Percentiles rank a stretch among this genome's conserved stretches.
phyloP scores from a whole-genome alignment of 148 eudicot genomes.

The Beta vulgaris region DNA sequence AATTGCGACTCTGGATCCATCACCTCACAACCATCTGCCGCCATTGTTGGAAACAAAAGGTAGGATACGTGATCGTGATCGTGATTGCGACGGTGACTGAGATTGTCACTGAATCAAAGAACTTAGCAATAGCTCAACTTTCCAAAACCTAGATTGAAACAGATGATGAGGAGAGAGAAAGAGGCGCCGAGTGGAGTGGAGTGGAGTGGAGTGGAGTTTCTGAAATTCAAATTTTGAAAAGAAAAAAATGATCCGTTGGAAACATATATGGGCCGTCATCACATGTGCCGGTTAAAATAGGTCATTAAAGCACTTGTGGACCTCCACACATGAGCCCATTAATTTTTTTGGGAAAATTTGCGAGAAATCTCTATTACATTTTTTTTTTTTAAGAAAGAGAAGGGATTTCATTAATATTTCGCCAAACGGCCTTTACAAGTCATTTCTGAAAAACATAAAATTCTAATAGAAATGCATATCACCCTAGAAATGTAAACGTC shows the following conservation, averaged over 20 bases:
- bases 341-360: too few species aligned
- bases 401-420: too few species aligned
- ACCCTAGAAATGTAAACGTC: too few species aligned
- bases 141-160: not conserved
- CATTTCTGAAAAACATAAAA: too few species aligned
- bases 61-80: too few species aligned
- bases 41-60: constrained; percentile 7
- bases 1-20: constrained; percentile 73
- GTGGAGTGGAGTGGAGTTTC: not conserved
- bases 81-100: not conserved
- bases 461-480: too few species aligned
- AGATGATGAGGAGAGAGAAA: not conserved
- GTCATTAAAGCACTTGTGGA: not conserved
- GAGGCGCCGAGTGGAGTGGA: not conserved
- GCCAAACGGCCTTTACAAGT: too few species aligned
- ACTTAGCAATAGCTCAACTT: not conserved
- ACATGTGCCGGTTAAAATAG: too few species aligned
- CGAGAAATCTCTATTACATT: too few species aligned
- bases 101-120: not conserved
- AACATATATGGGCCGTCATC: not conserved
- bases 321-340: too few species aligned
- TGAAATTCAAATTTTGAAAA: not conserved
- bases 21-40: not conserved
- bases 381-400: too few species aligned
- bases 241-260: not conserved